Base-by-base conservation (phyloP, 2,329 filamentous ascomycete genomes). In the Fusarium robinianum region DNA sequence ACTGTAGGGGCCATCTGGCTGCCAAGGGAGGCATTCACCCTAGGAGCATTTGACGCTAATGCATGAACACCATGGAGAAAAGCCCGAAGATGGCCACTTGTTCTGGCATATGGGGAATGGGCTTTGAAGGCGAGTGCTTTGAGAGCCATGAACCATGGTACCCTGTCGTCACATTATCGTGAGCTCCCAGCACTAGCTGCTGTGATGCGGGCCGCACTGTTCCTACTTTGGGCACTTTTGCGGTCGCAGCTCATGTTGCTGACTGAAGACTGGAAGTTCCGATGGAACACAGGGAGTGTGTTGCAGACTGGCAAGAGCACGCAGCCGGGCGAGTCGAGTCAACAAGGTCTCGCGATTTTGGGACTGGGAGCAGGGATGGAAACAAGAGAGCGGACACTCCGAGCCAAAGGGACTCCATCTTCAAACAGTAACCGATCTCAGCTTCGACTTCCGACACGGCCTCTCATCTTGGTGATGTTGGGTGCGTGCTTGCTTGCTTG, bases 41-140 rank as follows among this genome's bases (percentile, higher is more conserved):
- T 37, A 36, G 29, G 31, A 41, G 37, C 37, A 33, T 23, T 27
- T 41, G 51, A 51, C 43, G 41, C 50, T 57, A 52, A 57, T 44
- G 41, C 48, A 41, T 53, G 46, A 51, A 52, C 37, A 27, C 29
- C 18, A 39, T 46, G 40, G 26, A 48, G 38, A 48, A 57, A 14
- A 43, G 21, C n/a, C 30, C 27, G 41, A 34, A 16, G 22, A 25
- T 12, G 24, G 19, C 31, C 15, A 15, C 16, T 46, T 38, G 8
- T 23, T 23, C 27, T 36, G 31, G 27, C 15, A 29, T 22, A 43
- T 48, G 36, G 34, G 39, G 26, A 35, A 41, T 44, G 16, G 22
- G 35, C 21, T 24, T 45, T 33, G 24, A 18, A 27, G 10, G 16
- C 12, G 12, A 15, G 26, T n/a, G n/a, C n/a, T n/a, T n/a, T n/a